Conservation (phyloP, 2,329 filamentous ascomycete species). For the Calycina herbarum region DNA sequence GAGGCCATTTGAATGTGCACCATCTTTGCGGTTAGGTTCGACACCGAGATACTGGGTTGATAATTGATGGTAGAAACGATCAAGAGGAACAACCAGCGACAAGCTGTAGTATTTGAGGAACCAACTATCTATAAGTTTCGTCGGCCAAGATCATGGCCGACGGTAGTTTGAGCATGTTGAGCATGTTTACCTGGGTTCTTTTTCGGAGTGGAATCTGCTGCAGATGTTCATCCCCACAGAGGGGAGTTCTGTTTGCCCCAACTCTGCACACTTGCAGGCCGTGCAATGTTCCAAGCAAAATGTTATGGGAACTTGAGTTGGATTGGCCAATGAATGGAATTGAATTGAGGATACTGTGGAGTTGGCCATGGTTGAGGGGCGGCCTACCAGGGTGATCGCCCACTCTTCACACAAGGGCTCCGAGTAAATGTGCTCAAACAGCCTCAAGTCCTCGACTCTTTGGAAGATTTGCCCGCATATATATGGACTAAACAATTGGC, state of each 20-base stretch:
- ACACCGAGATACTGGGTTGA: neutral
- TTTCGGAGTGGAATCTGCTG: neutral
- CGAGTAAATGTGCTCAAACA: conserved; percentile 16
- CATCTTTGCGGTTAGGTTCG: neutral
- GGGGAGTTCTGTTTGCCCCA: neutral
- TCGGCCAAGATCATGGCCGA: neutral
- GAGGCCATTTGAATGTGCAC: conserved; percentile 15
- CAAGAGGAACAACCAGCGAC: neutral
- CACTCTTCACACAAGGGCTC: conserved; percentile 7
- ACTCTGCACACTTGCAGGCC: conserved; percentile 2
- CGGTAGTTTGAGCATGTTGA: conserved; percentile 8
- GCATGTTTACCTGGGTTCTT: conserved; percentile 2
- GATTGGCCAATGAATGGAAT: conserved; percentile 4
- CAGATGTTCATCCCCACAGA: neutral
- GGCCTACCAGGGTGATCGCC: conserved; percentile 2
- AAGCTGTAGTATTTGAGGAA: neutral
- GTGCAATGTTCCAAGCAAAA: neutral
- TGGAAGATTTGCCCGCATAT: neutral
- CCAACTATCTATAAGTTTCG: neutral
- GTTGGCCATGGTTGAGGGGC: neutral
- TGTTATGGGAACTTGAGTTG: neutral
- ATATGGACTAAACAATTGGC: neutral
- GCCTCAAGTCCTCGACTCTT: conserved; percentile 7
- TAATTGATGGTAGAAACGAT: neutral
- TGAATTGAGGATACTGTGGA: neutral